Evolutionary conservation across 1,284 basidiomycete genomes (phyloP), one percentile per base, ranked within the genome.

Genomic region (Caloboletus firmus): DNA sequence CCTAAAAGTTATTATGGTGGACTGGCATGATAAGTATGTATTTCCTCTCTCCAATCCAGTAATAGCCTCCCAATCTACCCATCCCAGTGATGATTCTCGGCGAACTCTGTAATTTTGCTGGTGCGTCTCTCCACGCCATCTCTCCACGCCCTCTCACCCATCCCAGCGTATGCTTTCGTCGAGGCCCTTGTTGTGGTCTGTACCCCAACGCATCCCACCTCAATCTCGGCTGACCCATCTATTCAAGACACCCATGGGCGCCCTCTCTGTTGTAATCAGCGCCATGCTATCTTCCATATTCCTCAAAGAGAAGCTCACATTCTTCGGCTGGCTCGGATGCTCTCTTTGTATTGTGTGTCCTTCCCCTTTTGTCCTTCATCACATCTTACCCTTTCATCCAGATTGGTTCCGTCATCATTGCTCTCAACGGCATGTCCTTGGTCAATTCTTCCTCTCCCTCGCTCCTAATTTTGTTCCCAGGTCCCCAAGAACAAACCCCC

Each of bases 311-410:
- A 90, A 82, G 59, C 82, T 99, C 49, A 90, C 87, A 32, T 90
- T 94, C 73, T 95, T 95, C 67, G 94, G 94, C 49, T 95, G 93
- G 93, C 79, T 93, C 54, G 96, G 96, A 26, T 98, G 95, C 72
- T 83, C 79, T 26, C 81, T 98, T 30, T 97, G 93, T 75, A 85
- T 91, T 62, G 87, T 89, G 63, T 55, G 85, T 74, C 10, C 35
- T 45, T 37, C 6, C 40, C 18, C 26, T 8, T 24, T 34, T 36
- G 17, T 43, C 36, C 51, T 39, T 15, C 18, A 9, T 39, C 40
- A 32, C 26, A 11, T 48, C 55, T 58, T 26, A 59, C 6, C 31
- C 5, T 50, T 30, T 26, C 41, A 35, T 44, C 8, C 32, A 87
- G 85, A 79, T 98, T 56, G 96, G 96, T 55, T 93, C 92, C 2